Conservation (phyloP, 495 filamentous ascomycete species). For the Hyphodiscus hymeniophilus region DNA sequence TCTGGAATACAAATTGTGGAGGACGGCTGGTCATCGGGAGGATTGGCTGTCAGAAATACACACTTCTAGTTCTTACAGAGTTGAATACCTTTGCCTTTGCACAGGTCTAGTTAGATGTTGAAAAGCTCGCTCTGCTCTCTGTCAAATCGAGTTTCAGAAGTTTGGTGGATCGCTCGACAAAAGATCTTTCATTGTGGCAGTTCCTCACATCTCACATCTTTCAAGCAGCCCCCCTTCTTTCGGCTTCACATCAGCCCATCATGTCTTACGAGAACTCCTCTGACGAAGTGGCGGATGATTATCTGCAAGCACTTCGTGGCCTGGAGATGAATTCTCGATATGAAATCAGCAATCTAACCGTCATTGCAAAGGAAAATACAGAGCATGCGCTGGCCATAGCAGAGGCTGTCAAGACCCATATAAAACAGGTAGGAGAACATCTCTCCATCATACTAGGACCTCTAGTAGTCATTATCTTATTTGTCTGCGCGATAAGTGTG, state of each 20-base stretch:
- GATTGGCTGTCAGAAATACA: constrained; percentile 24
- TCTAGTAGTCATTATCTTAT: constrained; percentile 12
- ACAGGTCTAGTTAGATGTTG: constrained; percentile 24
- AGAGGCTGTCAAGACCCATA: constrained; percentile 81
- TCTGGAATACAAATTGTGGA: constrained; percentile 1
- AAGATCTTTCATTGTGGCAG: constrained; percentile 14
- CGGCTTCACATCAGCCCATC: constrained; percentile 27
- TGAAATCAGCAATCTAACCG: constrained; percentile 91
- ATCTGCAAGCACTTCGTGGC: constrained; percentile 85
- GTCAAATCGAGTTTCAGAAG: constrained; percentile 6
- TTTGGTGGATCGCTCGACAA: constrained; percentile 6
- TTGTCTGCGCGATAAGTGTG: neutral
- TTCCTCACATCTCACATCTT: constrained; percentile 4
- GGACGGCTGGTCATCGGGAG: constrained; percentile 12
- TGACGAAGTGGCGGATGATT: constrained; percentile 91
- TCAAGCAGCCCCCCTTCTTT: constrained; percentile 4
- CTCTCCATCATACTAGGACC: constrained; percentile 4
- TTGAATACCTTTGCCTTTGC: constrained; percentile 21
- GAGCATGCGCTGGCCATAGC: constrained; percentile 90
- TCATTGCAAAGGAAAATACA: constrained; percentile 94
- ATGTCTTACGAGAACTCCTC: constrained; percentile 70
- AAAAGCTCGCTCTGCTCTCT: constrained; percentile 10
- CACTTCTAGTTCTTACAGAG: constrained; percentile 23
- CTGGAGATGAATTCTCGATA: constrained; percentile 79
- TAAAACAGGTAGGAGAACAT: constrained; percentile 67